These are phyloP conservation scores for Russula ochroleuca DNA, from an alignment of 768 basidiomycete genomes.

Conservation along the genomic window DNA sequence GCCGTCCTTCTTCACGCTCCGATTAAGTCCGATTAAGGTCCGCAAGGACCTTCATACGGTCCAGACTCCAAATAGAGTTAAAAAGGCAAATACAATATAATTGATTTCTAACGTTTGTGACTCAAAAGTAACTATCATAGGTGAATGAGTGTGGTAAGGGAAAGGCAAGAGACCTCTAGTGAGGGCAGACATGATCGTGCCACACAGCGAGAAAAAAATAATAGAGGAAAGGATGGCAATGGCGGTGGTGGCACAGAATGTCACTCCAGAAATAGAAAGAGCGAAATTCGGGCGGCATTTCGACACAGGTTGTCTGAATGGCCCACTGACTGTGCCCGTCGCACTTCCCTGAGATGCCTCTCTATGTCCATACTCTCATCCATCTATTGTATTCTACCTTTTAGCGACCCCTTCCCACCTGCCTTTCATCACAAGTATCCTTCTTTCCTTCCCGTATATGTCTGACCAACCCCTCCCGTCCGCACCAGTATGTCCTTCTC, in stretches of 20 bases:
- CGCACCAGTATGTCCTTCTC: slow-evolving; percentile 16
- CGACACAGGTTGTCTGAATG: slow-evolving; percentile 10
- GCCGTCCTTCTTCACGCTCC: background rate
- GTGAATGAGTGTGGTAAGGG: background rate
- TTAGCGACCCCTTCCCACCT: slow-evolving; percentile 1
- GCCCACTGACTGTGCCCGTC: slow-evolving; percentile 18
- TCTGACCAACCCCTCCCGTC: slow-evolving; percentile 11
- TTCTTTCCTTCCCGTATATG: slow-evolving; percentile 9
- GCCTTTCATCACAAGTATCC: background rate
- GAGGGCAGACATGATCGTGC: background rate
- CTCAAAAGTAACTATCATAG: background rate
- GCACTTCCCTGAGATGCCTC: slow-evolving; percentile 21
- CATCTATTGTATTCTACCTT: slow-evolving; percentile 20
- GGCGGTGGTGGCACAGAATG: background rate
- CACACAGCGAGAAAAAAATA: too few relatives aligned
- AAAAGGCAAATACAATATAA: background rate
- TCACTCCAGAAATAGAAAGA: background rate
- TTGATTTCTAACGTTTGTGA: too few relatives aligned
- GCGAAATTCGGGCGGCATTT: background rate
- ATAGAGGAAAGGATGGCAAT: background rate
- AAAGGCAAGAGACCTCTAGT: background rate
- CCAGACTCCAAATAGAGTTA: background rate
- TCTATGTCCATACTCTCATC: slow-evolving; percentile 24
- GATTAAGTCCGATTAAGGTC: background rate
- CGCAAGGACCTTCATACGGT: too few relatives aligned